phyloP scores from a whole-genome alignment of 2,329 filamentous ascomycete genomes.

The Ophiostoma novo-ulmi region DNA sequence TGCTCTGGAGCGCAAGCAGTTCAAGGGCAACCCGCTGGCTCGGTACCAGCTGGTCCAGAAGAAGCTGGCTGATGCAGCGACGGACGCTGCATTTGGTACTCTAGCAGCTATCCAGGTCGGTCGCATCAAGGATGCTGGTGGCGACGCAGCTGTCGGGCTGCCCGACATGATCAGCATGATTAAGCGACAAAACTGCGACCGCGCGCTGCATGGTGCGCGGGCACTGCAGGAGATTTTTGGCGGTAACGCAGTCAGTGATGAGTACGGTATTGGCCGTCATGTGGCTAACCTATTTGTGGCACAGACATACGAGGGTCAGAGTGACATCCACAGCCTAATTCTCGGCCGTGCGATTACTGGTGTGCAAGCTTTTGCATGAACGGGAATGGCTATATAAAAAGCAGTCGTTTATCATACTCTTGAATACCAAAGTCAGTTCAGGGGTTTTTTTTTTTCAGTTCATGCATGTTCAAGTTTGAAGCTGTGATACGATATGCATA shows the following conservation, averaged over 20 bases:
- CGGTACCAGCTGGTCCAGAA: conserved; percentile 97
- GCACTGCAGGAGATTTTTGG: conserved; percentile 91
- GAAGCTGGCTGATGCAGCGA: conserved; percentile 88
- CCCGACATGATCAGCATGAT: conserved; percentile 98
- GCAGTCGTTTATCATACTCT: not conserved
- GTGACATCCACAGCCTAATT: conserved; percentile 84
- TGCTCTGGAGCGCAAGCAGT: conserved; percentile 88
- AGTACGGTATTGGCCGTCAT: conserved; percentile 91
- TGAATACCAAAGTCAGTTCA: not conserved
- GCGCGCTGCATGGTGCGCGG: conserved; percentile 73
- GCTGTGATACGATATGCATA: not conserved
- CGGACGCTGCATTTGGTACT: conserved; percentile 87
- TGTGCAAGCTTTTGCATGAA: conserved; percentile 70
- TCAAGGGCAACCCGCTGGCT: conserved; percentile 90
- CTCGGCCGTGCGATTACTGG: conserved; percentile 56
- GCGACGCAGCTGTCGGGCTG: conserved; percentile 68
- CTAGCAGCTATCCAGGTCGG: conserved; percentile 87
- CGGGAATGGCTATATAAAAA: not conserved
- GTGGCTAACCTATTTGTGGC: conserved; percentile 95
- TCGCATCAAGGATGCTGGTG: conserved; percentile 85
- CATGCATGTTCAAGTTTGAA: not conserved
- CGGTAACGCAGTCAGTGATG: conserved; percentile 95
- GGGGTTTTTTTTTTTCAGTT: not conserved
- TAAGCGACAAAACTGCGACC: conserved; percentile 96
- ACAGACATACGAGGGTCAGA: conserved; percentile 97